Conservation (phyloP, 495 filamentous ascomycete genomes). For the Tetracladium setigerum region DNA sequence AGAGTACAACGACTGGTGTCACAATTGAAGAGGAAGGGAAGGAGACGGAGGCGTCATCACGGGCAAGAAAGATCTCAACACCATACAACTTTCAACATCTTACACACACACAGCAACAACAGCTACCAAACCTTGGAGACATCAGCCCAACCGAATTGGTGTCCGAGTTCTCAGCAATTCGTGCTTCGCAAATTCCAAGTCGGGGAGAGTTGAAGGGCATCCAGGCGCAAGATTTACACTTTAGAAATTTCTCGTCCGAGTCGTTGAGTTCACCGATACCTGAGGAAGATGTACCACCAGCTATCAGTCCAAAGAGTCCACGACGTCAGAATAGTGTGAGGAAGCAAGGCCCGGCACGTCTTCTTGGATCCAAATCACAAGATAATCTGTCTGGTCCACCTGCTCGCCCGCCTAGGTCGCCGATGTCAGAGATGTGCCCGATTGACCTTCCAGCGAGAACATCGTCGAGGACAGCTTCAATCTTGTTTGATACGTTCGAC, state of each 20-base stretch:
- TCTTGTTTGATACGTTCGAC: conserved; percentile 34
- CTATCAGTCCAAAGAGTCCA: conserved; percentile 4
- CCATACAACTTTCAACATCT: conserved; percentile 89
- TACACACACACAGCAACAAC: conserved; percentile 62
- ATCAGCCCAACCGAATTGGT: conserved; percentile 53
- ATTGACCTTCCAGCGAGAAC: conserved; percentile 33
- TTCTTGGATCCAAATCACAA: conserved; percentile 28
- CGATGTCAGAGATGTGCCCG: conserved; percentile 26
- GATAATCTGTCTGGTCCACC: conserved; percentile 38
- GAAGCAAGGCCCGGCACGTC: conserved; percentile 2
- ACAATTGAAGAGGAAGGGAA: conserved; percentile 8
- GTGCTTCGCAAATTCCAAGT: conserved; percentile 54
- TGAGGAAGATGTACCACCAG: not conserved
- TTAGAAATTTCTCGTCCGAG: conserved; percentile 54
- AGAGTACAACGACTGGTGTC: conserved; percentile 1
- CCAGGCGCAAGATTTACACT: conserved; percentile 56
- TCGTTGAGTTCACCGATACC: conserved; percentile 1
- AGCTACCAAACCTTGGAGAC: conserved; percentile 51
- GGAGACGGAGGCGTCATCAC: conserved; percentile 14
- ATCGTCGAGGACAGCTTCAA: conserved; percentile 38
- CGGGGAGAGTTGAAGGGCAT: conserved; percentile 53
- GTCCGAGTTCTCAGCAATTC: conserved; percentile 59
- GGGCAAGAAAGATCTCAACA: conserved; percentile 50
- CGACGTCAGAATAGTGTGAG: conserved; percentile 4
- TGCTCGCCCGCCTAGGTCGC: conserved; percentile 39